Evolutionary conservation across 2,329 filamentous ascomycete species (phyloP), one percentile per base, ranked within the genome.

Genomic region (Claviceps pazoutovae): DNA sequence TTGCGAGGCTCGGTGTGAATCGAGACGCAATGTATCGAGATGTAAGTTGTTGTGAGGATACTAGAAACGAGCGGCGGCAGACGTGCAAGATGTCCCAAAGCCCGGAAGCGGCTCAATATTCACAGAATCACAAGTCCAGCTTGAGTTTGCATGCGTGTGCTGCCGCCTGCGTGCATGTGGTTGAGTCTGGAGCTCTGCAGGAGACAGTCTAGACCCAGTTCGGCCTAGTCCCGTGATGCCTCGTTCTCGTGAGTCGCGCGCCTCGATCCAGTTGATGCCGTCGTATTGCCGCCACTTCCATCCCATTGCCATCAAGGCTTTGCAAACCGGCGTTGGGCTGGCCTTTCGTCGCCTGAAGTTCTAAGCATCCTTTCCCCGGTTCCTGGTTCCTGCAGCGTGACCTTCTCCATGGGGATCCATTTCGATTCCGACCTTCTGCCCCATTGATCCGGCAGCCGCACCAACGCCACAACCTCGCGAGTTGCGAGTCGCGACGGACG

Each of bases 341-440:
- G 13, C 11, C 19, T 21, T 9, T 43, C 41, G 17, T 6, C 9
- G 9, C 11, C 17, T 14, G 9, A n/a, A 14, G 6, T 16, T 21
- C 42, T 16, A 23, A 17, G 41, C 19, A 43, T 5, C 19, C 16
- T 43, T 19, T 11, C 19, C 9, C 41, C 30, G 17, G 48, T 50
- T 38, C 11, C 41, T 41, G 17, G 48, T 45, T 45, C 30, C 48
- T 50, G 48, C 48, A 50, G 48, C 48, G 41, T 50, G 48, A 50
- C 30, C 48, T n/a, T 17, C 48, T 38, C 11, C n/a, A 49, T 36
- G 38, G 19, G 23, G 47, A 42, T 34, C 36, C 47, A 7, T 48
- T 6, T 21, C 17, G 46, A 37, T 2, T 26, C 39, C 17, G 30
- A 34, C 30, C 16, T 34, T 17, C 21, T 8, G 21, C 17, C 21